Base-by-base conservation (phyloP, 345 rosid species). In the Populus pruinosa region DNA sequence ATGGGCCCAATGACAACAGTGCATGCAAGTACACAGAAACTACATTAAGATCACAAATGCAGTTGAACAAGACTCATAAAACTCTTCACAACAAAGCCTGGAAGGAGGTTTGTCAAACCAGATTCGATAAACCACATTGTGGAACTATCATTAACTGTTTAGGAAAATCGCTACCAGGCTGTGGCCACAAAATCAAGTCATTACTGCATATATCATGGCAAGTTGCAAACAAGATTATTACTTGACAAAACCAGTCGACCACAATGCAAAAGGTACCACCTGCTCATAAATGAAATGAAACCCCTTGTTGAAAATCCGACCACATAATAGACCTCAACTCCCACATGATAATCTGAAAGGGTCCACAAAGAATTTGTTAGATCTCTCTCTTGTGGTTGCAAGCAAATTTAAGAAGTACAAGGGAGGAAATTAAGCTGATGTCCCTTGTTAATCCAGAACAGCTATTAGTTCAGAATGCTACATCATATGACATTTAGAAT, bases 321-420 rank as follows among this genome's bases (percentile, higher is more conserved):
- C 72, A 27, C 18, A 72, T 50, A 39, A 11, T 13, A 59, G 69
- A 35, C 47, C 53, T 71, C 76, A 64, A 63, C 20, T 11, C 23
- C 39, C 76, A 33, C 53, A 44, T 35, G 38, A 61, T 38, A 63
- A 49, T 71, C 81, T 78, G 81, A 71, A 78, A 78, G 39, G 4
- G 6, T 71, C 43, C 50, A 71, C 39, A 50, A 12, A 10, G n/a
- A 8, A 3, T 25, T 5, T 21, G 16, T 78, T 27, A 78, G 76
- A 71, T 49, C n/a, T 71, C 62, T 61, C 9, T 43, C 21, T 17
- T 44, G 16, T 56, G 31, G 69, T 61, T 29, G 31, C 14, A 12
- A 49, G 27, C 23, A 41, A 10, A 18, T 20, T 56, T 31, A 31
- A 43, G 5, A n/a, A 59, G 29, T 59, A 59, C 63, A 21, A 9